Evolutionary conservation across 768 basidiomycete species (phyloP), one percentile per base, ranked within the genome.

Genomic region (Neoboletus magnificus): DNA sequence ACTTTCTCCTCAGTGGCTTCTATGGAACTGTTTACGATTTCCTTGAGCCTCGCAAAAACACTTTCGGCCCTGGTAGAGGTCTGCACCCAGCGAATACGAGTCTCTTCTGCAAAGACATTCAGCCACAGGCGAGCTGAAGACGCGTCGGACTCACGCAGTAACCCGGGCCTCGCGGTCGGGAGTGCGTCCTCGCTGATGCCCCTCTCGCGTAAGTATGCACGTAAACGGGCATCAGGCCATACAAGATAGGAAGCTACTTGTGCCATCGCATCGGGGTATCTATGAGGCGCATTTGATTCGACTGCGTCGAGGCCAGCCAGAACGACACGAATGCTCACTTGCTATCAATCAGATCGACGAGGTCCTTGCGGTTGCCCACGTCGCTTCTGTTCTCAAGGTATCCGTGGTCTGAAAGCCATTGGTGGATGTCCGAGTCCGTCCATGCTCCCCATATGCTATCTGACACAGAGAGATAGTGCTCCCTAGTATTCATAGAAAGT

Each of bases 191-290:
- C 92, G 58, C 79, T 75, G 29, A 96, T 65, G 47, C 87, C 89
- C 59, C 82, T 81, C 65, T 89, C 83, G 42, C 93, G 81, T 20
- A 98, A 80, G 72, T 91, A 97, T 2, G 89, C 93, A 44, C 94
- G 86, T 27, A 98, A 83, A 32, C 95, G 82, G 4, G 94, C 91
- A 65, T 98, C 95, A 13, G 92, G 91, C 96, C 96, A 98, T 11
- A 81, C 79, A 48, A 95, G 76, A 73, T 96, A 97, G 3, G 83
- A 74, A 3, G 85, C 77, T 1, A 79, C 78, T 35, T 75, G 72
- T 6, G 62, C 49, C n/a, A 67, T 66, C 47, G 69, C 67, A 49
- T 85, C 81, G 52, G 76, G 77, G 64, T 83, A 85, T 67, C 83
- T 90, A 60, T n/a, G 33, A 29, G 18, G 25, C 23, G 45, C n/a